Conservation (phyloP, 441 rosid genomes). For the Iberis amara region DNA sequence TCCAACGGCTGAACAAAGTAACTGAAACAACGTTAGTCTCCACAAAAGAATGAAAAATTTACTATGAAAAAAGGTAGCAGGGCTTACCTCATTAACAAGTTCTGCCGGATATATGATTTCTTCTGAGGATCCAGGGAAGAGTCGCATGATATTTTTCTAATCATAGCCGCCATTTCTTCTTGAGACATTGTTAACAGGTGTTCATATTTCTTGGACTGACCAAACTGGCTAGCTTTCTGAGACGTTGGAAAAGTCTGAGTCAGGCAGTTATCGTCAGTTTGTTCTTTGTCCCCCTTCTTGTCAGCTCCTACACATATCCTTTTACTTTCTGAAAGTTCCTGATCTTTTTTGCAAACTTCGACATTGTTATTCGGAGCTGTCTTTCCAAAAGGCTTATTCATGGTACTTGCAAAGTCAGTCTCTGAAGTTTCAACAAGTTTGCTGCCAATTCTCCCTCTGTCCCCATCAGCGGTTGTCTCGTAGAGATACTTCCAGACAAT, state of each 20-base stretch:
- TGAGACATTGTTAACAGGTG: slow-evolving; percentile 42
- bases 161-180: slow-evolving; percentile 54
- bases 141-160: slow-evolving; percentile 66
- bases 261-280: not conserved
- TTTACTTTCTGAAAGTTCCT: slow-evolving; percentile 31
- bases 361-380: slow-evolving; percentile 24
- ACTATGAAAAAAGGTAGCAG: not conserved
- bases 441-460: slow-evolving; percentile 23
- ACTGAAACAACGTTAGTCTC: slow-evolving; percentile 28
- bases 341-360: slow-evolving; percentile 28
- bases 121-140: slow-evolving; percentile 59
- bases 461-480: slow-evolving; percentile 32
- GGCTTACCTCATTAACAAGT: slow-evolving; percentile 71
- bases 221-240: slow-evolving; percentile 31
- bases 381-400: slow-evolving; percentile 28
- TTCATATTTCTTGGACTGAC: slow-evolving; percentile 28
- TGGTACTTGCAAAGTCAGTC: slow-evolving; percentile 22
- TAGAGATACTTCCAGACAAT: slow-evolving; percentile 54
- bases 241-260: slow-evolving; percentile 25
- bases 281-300: slow-evolving; percentile 32
- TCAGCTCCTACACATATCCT: slow-evolving; percentile 29
- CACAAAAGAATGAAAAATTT: not conserved
- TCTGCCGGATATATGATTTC: slow-evolving; percentile 63
- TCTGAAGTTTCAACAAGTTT: slow-evolving; percentile 18
- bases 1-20: slow-evolving; percentile 69